A percentile compares a stretch with the other conserved stretches of the same genome.
These are phyloP conservation scores for Cinnamomum chago DNA, from an alignment of 164 flowering plant species.

Conservation along the genomic window DNA sequence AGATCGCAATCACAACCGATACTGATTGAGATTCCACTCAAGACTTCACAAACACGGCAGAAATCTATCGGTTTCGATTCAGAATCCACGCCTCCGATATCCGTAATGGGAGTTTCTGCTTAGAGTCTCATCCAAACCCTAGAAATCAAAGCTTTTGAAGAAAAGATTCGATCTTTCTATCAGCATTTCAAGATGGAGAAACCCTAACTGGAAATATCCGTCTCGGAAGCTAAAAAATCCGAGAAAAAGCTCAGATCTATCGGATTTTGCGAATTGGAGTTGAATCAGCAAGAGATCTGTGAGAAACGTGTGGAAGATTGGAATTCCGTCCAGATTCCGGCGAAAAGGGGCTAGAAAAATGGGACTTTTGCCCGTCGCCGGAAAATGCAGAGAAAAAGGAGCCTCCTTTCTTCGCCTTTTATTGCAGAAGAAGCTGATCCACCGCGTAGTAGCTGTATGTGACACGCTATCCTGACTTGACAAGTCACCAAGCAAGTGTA, in stretches of 20 bases:
- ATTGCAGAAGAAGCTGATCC: neutral
- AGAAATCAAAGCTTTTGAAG: neutral
- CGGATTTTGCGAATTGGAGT: neutral
- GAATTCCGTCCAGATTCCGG: constrained; percentile 10
- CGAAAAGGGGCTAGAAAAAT: neutral
- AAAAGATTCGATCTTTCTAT: neutral
- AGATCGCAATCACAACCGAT: neutral
- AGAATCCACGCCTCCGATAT: too few relatives aligned
- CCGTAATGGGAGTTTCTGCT: neutral
- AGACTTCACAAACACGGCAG: neutral
- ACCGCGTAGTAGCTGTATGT: constrained; percentile 1
- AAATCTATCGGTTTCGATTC: neutral
- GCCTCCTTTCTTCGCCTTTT: neutral
- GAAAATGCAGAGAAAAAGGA: neutral
- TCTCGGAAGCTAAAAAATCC: too few relatives aligned
- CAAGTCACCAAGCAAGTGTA: neutral
- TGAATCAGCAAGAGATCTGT: neutral
- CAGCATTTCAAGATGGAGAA: constrained; percentile 1
- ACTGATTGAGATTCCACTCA: too few relatives aligned
- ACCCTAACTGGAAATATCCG: constrained; percentile 1
- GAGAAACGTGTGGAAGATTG: neutral
- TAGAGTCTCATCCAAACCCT: neutral
- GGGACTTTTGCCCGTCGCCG: constrained; percentile 1
- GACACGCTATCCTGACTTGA: neutral
- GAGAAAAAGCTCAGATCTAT: neutral